phyloP scores from a whole-genome alignment of 2,329 filamentous ascomycete species.

The Cercospora sp. region DNA sequence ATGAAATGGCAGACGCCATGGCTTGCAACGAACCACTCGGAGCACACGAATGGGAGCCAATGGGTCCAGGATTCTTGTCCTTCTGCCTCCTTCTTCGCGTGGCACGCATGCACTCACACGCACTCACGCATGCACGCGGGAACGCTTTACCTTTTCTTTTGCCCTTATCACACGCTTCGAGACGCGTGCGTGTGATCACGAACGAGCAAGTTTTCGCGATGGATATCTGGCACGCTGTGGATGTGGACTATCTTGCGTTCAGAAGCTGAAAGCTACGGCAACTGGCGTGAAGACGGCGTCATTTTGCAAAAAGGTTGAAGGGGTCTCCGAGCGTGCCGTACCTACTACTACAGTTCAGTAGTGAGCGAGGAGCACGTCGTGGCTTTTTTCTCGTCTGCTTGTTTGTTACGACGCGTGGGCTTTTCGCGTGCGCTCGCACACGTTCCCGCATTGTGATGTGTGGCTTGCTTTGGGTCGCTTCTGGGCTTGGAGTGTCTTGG shows the following conservation, averaged over 20 bases:
- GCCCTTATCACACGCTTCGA: neutral
- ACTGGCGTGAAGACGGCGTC: neutral
- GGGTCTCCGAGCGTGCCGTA: neutral
- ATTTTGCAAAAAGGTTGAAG: neutral
- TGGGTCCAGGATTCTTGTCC: neutral
- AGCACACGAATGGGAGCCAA: neutral
- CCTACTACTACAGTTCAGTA: neutral
- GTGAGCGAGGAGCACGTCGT: neutral
- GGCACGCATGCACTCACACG: neutral
- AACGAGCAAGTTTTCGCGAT: neutral
- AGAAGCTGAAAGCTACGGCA: neutral
- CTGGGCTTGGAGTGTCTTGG: neutral
- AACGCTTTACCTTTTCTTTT: neutral
- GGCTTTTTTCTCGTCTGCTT: neutral
- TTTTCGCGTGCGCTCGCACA: neutral
- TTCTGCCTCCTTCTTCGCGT: neutral
- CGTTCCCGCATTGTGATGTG: neutral
- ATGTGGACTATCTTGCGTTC: neutral
- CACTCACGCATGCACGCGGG: neutral
- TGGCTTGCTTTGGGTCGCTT: neutral
- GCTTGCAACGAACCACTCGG: neutral
- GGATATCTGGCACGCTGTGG: neutral
- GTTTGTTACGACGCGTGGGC: neutral
- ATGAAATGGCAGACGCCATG: neutral
- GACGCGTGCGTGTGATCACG: neutral